Evolutionary conservation across 805 yeast genomes (phyloP).

Genomic region (Saccharomycopsis fermentans): DNA sequence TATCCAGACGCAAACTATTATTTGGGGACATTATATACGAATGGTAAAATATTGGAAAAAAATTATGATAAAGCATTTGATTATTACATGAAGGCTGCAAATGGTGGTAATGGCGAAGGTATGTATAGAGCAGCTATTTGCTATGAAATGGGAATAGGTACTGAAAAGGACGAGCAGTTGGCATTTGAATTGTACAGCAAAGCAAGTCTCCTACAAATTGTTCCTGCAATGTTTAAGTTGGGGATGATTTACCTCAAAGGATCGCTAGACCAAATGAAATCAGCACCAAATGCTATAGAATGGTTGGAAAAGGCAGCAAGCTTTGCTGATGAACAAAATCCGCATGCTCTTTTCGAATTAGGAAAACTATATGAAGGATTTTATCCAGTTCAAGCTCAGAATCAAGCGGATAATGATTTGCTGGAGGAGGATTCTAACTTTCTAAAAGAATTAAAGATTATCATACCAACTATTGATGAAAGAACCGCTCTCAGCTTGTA

Average conservation of each 20-base stretch:
- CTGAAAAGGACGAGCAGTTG: conserved; percentile 32
- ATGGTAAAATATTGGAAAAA: conserved; percentile 38
- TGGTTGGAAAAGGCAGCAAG: conserved; percentile 45
- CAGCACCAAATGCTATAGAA: conserved; percentile 34
- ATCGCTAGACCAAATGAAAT: conserved; percentile 29
- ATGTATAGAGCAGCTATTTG: conserved; percentile 64
- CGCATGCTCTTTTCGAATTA: conserved; percentile 49
- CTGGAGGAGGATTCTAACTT: conserved; percentile 24
- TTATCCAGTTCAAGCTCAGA: conserved; percentile 22
- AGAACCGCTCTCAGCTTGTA: conserved; percentile 41
- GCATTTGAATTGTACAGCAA: conserved; percentile 45
- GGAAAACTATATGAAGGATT: conserved; percentile 45
- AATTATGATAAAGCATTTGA: conserved; percentile 55
- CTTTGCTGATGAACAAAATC: conserved; percentile 33
- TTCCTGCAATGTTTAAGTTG: conserved; percentile 62
- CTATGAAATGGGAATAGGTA: conserved; percentile 55
- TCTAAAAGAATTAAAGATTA: conserved; percentile 26
- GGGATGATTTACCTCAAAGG: conserved; percentile 57
- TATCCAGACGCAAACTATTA: conserved; percentile 48
- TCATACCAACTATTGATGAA: conserved; percentile 28
- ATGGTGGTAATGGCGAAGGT: conserved; percentile 46
- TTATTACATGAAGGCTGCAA: conserved; percentile 49
- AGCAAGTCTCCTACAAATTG: conserved; percentile 55
- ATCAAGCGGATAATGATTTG: conserved; percentile 16
- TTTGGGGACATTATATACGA: conserved; percentile 51